A percentile compares a stretch with the other conserved stretches of the same genome.
These are phyloP conservation scores for Eremomyces bilateralis DNA, from an alignment of 495 filamentous ascomycete genomes.

Conservation along the genomic window DNA sequence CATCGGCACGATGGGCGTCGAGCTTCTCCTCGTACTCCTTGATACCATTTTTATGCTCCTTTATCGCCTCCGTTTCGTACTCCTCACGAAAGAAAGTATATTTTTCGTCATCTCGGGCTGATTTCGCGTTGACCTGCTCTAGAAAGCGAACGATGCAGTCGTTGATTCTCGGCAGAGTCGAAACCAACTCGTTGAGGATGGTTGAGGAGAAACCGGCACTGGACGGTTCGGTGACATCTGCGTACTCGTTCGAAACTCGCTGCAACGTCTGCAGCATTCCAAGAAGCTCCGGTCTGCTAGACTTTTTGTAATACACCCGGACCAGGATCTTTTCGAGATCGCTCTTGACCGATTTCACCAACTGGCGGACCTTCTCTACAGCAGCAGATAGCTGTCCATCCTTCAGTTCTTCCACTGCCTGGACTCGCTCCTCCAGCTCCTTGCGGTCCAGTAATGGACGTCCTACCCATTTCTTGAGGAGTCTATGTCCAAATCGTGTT, in stretches of 20 bases:
- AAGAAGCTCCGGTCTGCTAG: slow-evolving; percentile 75
- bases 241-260: slow-evolving; percentile 52
- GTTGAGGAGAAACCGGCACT: slow-evolving; percentile 56
- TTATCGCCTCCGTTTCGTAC: slow-evolving; percentile 67
- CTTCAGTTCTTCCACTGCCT: slow-evolving; percentile 77
- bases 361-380: slow-evolving; percentile 47
- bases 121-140: slow-evolving; percentile 66
- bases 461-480: slow-evolving; percentile 90
- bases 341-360: slow-evolving; percentile 41
- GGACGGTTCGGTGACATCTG: slow-evolving; percentile 34
- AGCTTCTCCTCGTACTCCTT: slow-evolving; percentile 75
- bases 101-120: slow-evolving; percentile 74
- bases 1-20: slow-evolving; percentile 46
- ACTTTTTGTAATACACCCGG: slow-evolving; percentile 75
- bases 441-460: slow-evolving; percentile 64
- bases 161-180: slow-evolving; percentile 53
- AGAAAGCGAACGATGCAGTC: slow-evolving; percentile 49
- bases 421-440: slow-evolving; percentile 60
- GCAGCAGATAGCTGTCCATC: slow-evolving; percentile 36
- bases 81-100: slow-evolving; percentile 81
- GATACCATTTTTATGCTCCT: slow-evolving; percentile 77
- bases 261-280: slow-evolving; percentile 69
- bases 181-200: slow-evolving; percentile 50
- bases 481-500: slow-evolving; percentile 71
- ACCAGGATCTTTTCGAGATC: slow-evolving; percentile 87